Conservation (phyloP, 345 rosid species). For the Melaleuca quinquenervia region DNA sequence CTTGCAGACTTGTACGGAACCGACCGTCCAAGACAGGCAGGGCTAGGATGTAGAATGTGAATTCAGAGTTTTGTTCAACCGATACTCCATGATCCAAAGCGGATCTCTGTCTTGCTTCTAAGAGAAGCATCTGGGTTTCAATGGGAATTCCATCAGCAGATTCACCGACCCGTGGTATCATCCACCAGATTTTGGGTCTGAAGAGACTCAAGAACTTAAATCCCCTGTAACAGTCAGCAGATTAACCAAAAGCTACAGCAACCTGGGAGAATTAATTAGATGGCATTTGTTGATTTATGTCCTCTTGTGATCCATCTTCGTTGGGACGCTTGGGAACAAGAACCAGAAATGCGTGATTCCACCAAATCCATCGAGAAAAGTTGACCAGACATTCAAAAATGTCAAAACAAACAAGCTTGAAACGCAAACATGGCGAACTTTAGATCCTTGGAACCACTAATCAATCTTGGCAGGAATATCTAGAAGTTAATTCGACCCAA, state of each 20-base stretch:
- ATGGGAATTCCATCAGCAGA: conserved; percentile 36
- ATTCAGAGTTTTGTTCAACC: neutral
- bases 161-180: conserved; percentile 48
- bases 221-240: conserved; percentile 11
- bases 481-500: neutral
- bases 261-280: neutral
- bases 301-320: neutral
- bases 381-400: neutral
- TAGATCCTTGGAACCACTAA: neutral
- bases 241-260: neutral
- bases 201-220: conserved; percentile 44
- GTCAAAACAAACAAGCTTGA: neutral
- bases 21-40: conserved; percentile 51
- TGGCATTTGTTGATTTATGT: neutral
- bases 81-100: neutral
- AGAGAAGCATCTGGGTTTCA: conserved; percentile 53
- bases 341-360: neutral
- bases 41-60: conserved; percentile 26
- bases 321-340: neutral
- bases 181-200: conserved; percentile 61
- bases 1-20: conserved; percentile 47
- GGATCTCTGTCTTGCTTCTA: conserved; percentile 40
- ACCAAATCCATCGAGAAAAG: neutral
- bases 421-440: neutral
- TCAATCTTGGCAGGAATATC: neutral